These are phyloP conservation scores for Candida alai DNA, from an alignment of 805 yeast species.

Conservation along the genomic window DNA sequence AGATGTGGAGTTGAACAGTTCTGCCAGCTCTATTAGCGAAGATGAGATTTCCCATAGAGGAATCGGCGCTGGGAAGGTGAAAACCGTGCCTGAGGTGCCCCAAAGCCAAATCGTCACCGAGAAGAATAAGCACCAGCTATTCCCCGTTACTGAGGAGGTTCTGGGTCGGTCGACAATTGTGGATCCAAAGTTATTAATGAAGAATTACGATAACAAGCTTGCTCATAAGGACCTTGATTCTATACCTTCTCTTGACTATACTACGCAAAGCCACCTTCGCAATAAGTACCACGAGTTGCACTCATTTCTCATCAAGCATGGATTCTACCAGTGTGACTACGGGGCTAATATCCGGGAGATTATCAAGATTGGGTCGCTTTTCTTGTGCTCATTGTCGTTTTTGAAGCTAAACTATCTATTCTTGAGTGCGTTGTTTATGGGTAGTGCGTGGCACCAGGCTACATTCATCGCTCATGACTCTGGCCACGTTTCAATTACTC, in stretches of 20 bases:
- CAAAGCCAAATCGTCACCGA: conserved; percentile 41
- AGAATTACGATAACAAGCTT: conserved; percentile 54
- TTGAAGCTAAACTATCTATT: conserved; percentile 44
- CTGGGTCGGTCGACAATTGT: conserved; percentile 26
- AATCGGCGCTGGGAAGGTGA: conserved; percentile 29
- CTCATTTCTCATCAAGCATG: conserved; percentile 47
- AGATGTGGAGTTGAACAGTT: conserved; percentile 9
- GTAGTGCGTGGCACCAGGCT: conserved; percentile 84
- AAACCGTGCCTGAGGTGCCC: conserved; percentile 50
- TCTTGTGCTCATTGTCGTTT: conserved; percentile 46
- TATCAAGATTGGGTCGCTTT: conserved; percentile 53
- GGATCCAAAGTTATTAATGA: conserved; percentile 53
- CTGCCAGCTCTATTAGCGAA: neutral
- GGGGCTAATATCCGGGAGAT: conserved; percentile 69
- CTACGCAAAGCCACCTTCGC: conserved; percentile 58
- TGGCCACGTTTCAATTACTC: conserved; percentile 82
- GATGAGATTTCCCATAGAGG: conserved; percentile 3
- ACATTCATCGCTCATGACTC: conserved; percentile 89
- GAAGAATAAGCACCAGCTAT: conserved; percentile 29
- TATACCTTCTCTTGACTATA: conserved; percentile 63
- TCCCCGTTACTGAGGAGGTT: conserved; percentile 25
- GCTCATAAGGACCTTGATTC: conserved; percentile 52
- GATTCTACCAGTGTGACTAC: conserved; percentile 71
- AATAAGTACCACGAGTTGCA: conserved; percentile 61
- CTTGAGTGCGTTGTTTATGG: conserved; percentile 62